Conservation (phyloP, 495 filamentous ascomycete species). For the Rhizodiscina lignyota region DNA sequence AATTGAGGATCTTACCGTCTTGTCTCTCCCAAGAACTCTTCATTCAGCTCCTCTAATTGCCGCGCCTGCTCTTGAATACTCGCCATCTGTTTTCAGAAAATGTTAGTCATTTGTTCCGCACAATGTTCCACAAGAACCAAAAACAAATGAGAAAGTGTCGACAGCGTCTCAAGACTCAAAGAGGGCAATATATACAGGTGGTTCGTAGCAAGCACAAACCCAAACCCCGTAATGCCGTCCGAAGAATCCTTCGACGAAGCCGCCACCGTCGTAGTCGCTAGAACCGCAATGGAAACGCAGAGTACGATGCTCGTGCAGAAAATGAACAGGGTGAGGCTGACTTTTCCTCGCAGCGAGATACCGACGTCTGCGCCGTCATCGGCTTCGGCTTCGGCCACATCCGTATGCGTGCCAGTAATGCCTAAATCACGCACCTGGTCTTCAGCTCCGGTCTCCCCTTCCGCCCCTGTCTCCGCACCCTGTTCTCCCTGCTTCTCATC, state of each 20-base stretch:
- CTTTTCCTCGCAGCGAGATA: too few relatives aligned
- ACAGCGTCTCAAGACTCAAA: background rate
- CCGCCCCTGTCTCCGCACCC: background rate
- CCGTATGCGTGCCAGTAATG: too few relatives aligned
- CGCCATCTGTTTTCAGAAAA: background rate
- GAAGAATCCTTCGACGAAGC: background rate
- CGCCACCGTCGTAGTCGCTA: background rate
- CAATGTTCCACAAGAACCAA: background rate
- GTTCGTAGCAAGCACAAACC: background rate
- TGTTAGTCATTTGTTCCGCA: background rate
- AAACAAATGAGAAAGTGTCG: background rate
- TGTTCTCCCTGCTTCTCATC: background rate
- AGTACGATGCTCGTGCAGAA: too few relatives aligned
- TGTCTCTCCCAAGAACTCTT: background rate
- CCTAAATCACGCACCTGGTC: too few relatives aligned
- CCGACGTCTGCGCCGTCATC: too few relatives aligned
- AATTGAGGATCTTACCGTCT: background rate
- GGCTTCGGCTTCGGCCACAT: too few relatives aligned
- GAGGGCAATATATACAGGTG: background rate
- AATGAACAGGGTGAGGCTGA: too few relatives aligned
- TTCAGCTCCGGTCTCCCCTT: too few relatives aligned
- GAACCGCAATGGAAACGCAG: too few relatives aligned
- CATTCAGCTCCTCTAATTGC: slow-evolving; percentile 1
- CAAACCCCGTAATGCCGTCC: background rate
- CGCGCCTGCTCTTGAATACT: background rate